These are phyloP conservation scores for Starmerella lactis-condensi DNA, from an alignment of 805 yeast species.

Conservation along the genomic window DNA sequence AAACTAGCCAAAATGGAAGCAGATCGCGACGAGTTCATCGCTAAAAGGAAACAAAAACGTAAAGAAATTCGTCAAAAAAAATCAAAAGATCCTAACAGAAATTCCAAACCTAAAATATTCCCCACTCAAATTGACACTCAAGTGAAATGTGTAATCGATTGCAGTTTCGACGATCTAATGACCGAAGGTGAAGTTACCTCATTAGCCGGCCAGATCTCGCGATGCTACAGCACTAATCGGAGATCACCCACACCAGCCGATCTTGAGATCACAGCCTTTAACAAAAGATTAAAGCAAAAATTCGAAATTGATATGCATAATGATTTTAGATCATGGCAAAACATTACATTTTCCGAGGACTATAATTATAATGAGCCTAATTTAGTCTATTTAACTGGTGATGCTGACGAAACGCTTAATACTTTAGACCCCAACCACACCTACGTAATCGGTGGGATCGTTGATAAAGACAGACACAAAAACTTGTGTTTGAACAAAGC, in stretches of 20 bases:
- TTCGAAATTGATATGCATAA: conserved; percentile 42
- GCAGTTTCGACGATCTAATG: conserved; percentile 85
- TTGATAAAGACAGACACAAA: conserved; percentile 82
- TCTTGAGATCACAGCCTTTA: conserved; percentile 44
- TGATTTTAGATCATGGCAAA: conserved; percentile 51
- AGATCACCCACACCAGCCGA: conserved; percentile 39
- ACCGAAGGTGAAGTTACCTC: conserved; percentile 50
- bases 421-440: conserved; percentile 50
- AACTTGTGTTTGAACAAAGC: conserved; percentile 69
- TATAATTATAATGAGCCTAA: conserved; percentile 22
- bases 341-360: conserved; percentile 33
- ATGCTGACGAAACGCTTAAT: conserved; percentile 52
- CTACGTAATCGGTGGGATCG: conserved; percentile 87
- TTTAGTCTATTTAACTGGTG: conserved; percentile 62
- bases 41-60: conserved; percentile 36
- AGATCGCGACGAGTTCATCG: conserved; percentile 41
- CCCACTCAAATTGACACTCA: conserved; percentile 23
- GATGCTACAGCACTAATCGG: conserved; percentile 65
- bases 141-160: conserved; percentile 53
- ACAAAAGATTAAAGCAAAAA: conserved; percentile 43
- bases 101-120: conserved; percentile 8
- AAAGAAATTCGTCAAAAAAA: conserved; percentile 11
- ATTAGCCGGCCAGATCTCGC: conserved; percentile 57
- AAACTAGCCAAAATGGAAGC: conserved; percentile 42
- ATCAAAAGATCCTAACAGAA: conserved; percentile 10